Evolutionary conservation across 805 yeast genomes (phyloP).

Genomic region (Zygotorulaspora danielsina): DNA sequence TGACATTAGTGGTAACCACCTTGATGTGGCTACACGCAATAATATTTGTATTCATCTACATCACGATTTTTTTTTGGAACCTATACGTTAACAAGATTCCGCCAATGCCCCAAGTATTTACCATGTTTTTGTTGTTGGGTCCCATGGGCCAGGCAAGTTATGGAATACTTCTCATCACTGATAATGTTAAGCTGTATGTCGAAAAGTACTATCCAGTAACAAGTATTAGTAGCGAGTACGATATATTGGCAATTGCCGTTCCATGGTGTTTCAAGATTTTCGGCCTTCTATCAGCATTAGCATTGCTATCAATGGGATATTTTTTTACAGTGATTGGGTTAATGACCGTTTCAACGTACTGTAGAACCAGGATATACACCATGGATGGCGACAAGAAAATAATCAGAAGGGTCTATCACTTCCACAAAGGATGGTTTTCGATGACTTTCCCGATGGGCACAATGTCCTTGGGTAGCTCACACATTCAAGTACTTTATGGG

Average conservation of each 20-base stretch:
- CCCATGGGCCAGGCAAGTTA: slow-evolving; percentile 82
- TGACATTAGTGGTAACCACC: slow-evolving; percentile 51
- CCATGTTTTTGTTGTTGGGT: slow-evolving; percentile 77
- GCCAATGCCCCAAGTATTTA: slow-evolving; percentile 48
- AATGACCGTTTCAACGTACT: slow-evolving; percentile 25
- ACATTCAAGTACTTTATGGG: slow-evolving; percentile 47
- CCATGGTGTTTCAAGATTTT: slow-evolving; percentile 33
- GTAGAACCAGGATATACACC: slow-evolving; percentile 20
- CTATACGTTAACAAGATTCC: slow-evolving; percentile 59
- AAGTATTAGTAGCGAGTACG: slow-evolving; percentile 16
- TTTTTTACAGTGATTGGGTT: slow-evolving; percentile 49
- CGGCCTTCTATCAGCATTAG: slow-evolving; percentile 42
- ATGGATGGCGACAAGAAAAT: slow-evolving; percentile 10
- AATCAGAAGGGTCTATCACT: slow-evolving; percentile 34
- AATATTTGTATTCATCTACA: slow-evolving; percentile 50
- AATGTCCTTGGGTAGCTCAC: slow-evolving; percentile 56
- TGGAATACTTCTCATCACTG: slow-evolving; percentile 56
- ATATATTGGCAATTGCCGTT: slow-evolving; percentile 22
- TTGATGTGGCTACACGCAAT: slow-evolving; percentile 70
- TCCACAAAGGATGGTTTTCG: slow-evolving; percentile 67
- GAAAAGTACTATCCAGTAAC: slow-evolving; percentile 19
- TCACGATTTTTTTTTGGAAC: slow-evolving; percentile 57
- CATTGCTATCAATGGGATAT: slow-evolving; percentile 52
- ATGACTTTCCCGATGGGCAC: slow-evolving; percentile 90
- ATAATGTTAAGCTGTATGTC: slow-evolving; percentile 35